These are phyloP conservation scores for Heteromeles arbutifolia DNA, from an alignment of 306 rosid species.

Conservation along the genomic window DNA sequence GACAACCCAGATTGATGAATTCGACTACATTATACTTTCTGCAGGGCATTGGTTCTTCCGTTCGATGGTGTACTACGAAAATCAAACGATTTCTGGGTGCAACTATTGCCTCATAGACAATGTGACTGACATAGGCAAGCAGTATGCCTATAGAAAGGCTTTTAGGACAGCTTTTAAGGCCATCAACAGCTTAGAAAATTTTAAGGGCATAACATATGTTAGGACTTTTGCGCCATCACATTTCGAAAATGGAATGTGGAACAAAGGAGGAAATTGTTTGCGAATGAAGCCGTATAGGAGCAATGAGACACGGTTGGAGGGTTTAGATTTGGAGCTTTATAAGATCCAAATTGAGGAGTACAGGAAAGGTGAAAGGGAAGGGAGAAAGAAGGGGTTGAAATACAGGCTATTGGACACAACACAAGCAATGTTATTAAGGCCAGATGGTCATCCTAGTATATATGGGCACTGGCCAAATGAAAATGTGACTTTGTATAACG, in stretches of 20 bases:
- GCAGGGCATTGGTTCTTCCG: constrained; percentile 82
- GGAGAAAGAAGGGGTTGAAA: constrained; percentile 42
- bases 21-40: constrained; percentile 55
- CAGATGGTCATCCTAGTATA: constrained; percentile 88
- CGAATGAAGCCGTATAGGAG: constrained; percentile 66
- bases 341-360: constrained; percentile 78
- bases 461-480: constrained; percentile 80
- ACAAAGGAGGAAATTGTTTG: constrained; percentile 69
- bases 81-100: constrained; percentile 52
- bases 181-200: constrained; percentile 45
- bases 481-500: constrained; percentile 65
- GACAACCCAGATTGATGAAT: constrained; percentile 48
- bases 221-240: constrained; percentile 80
- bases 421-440: constrained; percentile 56
- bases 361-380: constrained; percentile 57
- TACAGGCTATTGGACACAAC: constrained; percentile 65
- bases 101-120: constrained; percentile 54
- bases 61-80: constrained; percentile 49
- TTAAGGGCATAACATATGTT: constrained; percentile 51
- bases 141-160: constrained; percentile 62
- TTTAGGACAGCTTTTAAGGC: constrained; percentile 58
- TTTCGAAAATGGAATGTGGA: constrained; percentile 80
- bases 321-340: constrained; percentile 50
- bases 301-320: constrained; percentile 56
- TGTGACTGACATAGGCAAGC: constrained; percentile 56